phyloP scores from a whole-genome alignment of 2,329 filamentous ascomycete species.

The Fusarium redolens region DNA sequence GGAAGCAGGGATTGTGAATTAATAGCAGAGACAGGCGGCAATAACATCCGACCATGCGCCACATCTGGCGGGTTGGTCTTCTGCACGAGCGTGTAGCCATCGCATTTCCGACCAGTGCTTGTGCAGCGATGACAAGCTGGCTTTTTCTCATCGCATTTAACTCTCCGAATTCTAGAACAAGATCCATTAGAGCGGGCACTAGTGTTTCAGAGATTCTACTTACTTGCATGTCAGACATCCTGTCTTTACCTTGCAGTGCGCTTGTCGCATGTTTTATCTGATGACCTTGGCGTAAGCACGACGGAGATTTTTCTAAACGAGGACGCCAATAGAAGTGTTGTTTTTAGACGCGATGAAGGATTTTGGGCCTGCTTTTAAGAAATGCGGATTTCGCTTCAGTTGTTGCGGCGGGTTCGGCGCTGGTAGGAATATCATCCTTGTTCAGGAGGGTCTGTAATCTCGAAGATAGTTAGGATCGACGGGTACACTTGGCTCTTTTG shows the following conservation, averaged over 20 bases:
- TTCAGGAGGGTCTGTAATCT: fast-evolving
- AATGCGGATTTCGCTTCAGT: not conserved
- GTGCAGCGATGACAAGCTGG: slow-evolving; percentile 1
- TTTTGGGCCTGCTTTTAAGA: not conserved
- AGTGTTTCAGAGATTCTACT: not conserved
- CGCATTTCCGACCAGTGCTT: slow-evolving; percentile 8
- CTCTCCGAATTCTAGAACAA: not conserved
- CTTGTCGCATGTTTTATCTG: not conserved
- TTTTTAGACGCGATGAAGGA: not conserved
- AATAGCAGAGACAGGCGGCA: not conserved
- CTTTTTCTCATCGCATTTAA: slow-evolving; percentile 6
- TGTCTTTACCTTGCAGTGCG: not conserved
- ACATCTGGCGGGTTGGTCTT: not conserved
- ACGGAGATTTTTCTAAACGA: not conserved
- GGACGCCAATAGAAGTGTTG: not conserved
- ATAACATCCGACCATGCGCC: not conserved
- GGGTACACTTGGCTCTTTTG: not conserved
- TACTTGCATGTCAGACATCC: not conserved
- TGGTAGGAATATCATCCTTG: not conserved
- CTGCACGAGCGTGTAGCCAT: not conserved
- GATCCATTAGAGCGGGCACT: not conserved
- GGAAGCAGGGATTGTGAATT: not conserved
- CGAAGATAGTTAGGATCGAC: not conserved
- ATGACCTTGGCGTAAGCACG: not conserved
- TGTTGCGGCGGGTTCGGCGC: not conserved